These are phyloP conservation scores for Colletotrichum musae DNA, from an alignment of 2,329 filamentous ascomycete genomes.

Conservation along the genomic window DNA sequence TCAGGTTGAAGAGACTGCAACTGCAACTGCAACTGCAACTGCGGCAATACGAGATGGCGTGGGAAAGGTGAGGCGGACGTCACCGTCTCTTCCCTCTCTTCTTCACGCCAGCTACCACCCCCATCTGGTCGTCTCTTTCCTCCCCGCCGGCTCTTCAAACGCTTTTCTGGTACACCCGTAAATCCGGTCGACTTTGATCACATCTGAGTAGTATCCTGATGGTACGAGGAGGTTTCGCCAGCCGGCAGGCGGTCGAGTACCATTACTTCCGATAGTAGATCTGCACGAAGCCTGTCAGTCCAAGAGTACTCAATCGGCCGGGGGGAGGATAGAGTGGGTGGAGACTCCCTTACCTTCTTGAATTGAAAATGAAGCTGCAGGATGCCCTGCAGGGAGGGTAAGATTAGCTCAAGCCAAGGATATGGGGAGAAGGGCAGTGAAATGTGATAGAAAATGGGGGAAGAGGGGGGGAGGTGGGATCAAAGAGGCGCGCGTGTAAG, in stretches of 20 bases:
- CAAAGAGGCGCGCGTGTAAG: conserved; percentile 37
- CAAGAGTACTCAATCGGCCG: conserved; percentile 4
- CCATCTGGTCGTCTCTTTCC: background rate
- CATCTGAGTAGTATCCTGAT: conserved; percentile 27
- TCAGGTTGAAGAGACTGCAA: too few relatives aligned
- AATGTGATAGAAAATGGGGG: conserved; percentile 23
- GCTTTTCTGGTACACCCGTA: conserved; percentile 6
- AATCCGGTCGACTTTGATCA: conserved; percentile 17
- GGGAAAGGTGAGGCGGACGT: conserved; percentile 14
- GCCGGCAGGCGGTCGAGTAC: conserved; percentile 3
- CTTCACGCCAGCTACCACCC: background rate
- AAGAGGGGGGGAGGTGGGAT: background rate
- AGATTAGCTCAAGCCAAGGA: conserved; percentile 46
- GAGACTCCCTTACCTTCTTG: conserved; percentile 80
- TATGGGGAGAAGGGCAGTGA: conserved; percentile 42
- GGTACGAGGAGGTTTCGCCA: conserved; percentile 1
- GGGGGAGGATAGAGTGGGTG: conserved; percentile 16
- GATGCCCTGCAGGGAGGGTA: conserved; percentile 76
- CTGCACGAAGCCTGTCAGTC: conserved; percentile 51
- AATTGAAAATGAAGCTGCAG: conserved; percentile 98
- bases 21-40: conserved; percentile 7
- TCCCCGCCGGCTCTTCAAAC: conserved; percentile 8
- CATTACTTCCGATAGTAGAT: conserved; percentile 71
- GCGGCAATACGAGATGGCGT: background rate
- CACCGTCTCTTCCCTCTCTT: background rate